These are phyloP conservation scores for Thelephora terrestris DNA, from an alignment of 1,284 basidiomycete genomes.

Conservation along the genomic window DNA sequence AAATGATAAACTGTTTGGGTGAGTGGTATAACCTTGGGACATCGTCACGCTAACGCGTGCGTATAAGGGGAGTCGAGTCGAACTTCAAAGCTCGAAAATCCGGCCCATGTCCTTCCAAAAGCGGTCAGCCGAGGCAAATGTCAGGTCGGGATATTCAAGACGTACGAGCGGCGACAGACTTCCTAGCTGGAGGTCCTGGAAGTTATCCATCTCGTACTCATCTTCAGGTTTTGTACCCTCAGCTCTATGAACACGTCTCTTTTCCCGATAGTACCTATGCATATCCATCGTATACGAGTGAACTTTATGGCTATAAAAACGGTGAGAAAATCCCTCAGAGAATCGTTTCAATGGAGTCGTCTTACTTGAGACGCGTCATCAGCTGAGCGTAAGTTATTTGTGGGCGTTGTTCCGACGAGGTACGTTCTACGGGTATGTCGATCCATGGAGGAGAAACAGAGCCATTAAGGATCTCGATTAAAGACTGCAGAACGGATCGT, in stretches of 20 bases:
- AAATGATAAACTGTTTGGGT: no score
- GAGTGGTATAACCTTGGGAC: no score
- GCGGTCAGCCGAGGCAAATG: neutral
- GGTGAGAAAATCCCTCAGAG: neutral
- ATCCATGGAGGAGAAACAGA: neutral
- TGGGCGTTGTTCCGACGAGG: neutral
- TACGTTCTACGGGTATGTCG: no score
- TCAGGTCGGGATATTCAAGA: neutral
- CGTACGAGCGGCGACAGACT: neutral
- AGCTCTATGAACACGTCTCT: slow-evolving; percentile 7
- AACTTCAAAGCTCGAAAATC: neutral
- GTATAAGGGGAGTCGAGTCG: neutral
- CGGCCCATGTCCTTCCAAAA: neutral
- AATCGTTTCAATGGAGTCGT: neutral
- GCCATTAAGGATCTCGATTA: neutral
- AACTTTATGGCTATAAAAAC: neutral
- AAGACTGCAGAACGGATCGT: neutral
- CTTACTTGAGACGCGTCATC: neutral
- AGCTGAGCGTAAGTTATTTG: neutral
- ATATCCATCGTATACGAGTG: slow-evolving; percentile 1
- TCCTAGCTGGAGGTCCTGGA: neutral
- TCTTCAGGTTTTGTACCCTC: neutral
- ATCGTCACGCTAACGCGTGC: no score
- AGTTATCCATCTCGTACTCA: neutral
- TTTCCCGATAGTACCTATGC: slow-evolving; percentile 6